A percentile compares a stretch with the other conserved stretches of the same genome.
Conservation (phyloP, 768 basidiomycete species). For the Tricholomella constricta region DNA sequence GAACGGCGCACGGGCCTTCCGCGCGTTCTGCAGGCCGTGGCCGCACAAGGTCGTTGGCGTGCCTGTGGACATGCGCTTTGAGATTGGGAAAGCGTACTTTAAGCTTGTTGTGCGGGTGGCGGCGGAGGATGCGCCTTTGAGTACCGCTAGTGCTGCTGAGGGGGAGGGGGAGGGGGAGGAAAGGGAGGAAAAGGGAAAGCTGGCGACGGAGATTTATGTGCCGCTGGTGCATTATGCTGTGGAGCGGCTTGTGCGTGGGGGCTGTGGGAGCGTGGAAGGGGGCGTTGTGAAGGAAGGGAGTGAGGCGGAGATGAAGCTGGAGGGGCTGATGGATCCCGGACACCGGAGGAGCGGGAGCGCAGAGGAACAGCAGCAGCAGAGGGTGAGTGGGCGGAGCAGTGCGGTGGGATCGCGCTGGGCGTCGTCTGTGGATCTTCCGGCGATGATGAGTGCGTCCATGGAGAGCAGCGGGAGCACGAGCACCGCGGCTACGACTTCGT, state of each 20-base stretch:
- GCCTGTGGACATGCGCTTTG: constrained; percentile 69
- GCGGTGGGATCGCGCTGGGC: constrained; percentile 16
- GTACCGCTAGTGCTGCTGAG: too few relatives aligned
- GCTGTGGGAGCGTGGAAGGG: background rate
- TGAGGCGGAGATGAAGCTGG: background rate
- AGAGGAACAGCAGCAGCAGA: constrained; percentile 18
- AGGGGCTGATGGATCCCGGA: constrained; percentile 6
- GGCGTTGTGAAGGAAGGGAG: background rate
- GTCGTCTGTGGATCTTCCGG: constrained; percentile 14
- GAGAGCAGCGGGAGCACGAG: constrained; percentile 6
- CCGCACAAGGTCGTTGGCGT: constrained; percentile 75
- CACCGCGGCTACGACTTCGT: constrained; percentile 9
- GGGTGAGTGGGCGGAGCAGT: constrained; percentile 13
- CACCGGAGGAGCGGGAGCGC: constrained; percentile 13
- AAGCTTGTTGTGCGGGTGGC: constrained; percentile 66
- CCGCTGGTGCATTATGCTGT: constrained; percentile 90
- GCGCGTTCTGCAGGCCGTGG: constrained; percentile 86
- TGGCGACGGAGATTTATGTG: constrained; percentile 88
- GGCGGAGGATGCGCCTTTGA: constrained; percentile 49
- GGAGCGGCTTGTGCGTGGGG: constrained; percentile 12
- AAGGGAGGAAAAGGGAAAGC: constrained; percentile 27
- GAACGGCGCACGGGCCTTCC: constrained; percentile 81
- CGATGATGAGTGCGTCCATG: constrained; percentile 1
- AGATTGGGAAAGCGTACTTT: constrained; percentile 71
- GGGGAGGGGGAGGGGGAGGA: constrained; percentile 29